Base-by-base conservation (phyloP, 345 rosid genomes). In the Gossypium anomalum region DNA sequence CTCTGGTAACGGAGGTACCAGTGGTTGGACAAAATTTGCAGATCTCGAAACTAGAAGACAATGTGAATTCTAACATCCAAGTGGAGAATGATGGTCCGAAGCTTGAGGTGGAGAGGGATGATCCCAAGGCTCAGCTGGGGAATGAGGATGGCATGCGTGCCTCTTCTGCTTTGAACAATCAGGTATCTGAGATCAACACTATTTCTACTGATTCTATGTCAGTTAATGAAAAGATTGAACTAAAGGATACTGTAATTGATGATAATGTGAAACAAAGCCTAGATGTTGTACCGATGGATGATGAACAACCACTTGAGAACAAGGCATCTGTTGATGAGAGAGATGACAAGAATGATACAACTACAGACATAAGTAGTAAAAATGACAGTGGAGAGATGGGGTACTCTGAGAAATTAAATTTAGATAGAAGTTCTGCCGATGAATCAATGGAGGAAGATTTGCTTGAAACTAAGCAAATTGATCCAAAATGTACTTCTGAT, bases 181-280 rank as follows among this genome's bases (percentile, higher is more conserved):
- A 93, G 99, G 99, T 96, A 93, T 88, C 98, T 84, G 98, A 90
- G 92, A 97, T 92, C 89, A 93, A 84, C 97, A 86, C 91, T 75
- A 86, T 93, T 91, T 86, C 94, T 95, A 84, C 93, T 91, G 97
- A 93, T 95, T 91, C 87, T 93, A 90, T 93, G 80, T 89, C 97
- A 92, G 90, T 88, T 93, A 93, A 85, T 90, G 94, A 86, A 88
- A 95, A 89, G 83, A 83, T 85, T 87, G 97, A 93, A 90, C 85
- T 86, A 81, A 93, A 95, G 97, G 98, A 90, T 95, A 89, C 88
- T 79, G 78, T 89, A 85, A 91, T 83, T 91, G 89, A 89, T 91
- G 99, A 89, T 89, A 78, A 91, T 96, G 90, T 87, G 87, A 89
- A 90, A 93, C 78, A 93, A 96, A 97, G 90, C 82, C 85, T 88